These are phyloP conservation scores for Schwanniomyces occidentalis DNA, from an alignment of 805 yeast species.

Conservation along the genomic window DNA sequence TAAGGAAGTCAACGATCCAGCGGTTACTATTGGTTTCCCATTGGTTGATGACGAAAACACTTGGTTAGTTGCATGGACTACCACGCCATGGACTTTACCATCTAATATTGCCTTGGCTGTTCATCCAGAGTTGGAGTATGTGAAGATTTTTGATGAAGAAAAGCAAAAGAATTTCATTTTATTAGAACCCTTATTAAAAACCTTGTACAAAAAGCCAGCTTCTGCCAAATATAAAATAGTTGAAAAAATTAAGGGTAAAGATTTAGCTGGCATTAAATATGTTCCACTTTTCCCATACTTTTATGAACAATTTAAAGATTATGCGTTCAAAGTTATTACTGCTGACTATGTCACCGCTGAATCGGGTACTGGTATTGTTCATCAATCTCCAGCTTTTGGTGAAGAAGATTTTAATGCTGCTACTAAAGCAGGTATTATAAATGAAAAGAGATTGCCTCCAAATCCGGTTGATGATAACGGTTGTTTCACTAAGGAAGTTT, in stretches of 20 bases:
- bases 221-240: slow-evolving; percentile 83
- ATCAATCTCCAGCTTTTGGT: slow-evolving; percentile 98
- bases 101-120: slow-evolving; percentile 91
- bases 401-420: slow-evolving; percentile 94
- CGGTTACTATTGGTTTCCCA: slow-evolving; percentile 89
- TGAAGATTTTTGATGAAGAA: slow-evolving; percentile 88
- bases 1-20: slow-evolving; percentile 96
- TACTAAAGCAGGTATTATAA: slow-evolving; percentile 70
- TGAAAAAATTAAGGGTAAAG: slow-evolving; percentile 76
- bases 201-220: slow-evolving; percentile 92
- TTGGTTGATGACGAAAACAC: slow-evolving; percentile 79
- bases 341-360: slow-evolving; percentile 88
- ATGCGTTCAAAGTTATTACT: slow-evolving; percentile 78
- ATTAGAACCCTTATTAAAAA: slow-evolving; percentile 76
- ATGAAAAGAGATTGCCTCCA: slow-evolving; percentile 72
- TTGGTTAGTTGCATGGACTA: slow-evolving; percentile 94
- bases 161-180: slow-evolving; percentile 78
- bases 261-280: slow-evolving; percentile 76
- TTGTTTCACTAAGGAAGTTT: slow-evolving; percentile 70
- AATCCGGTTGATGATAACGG: slow-evolving; percentile 96
- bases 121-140: slow-evolving; percentile 86
- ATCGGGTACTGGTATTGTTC: slow-evolving; percentile 99
- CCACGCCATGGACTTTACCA: slow-evolving; percentile 99
- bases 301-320: slow-evolving; percentile 67
- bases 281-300: slow-evolving; percentile 84